These are phyloP conservation scores for Nicotiana rustica DNA, from an alignment of 305 asterid genomes.

Conservation along the genomic window DNA sequence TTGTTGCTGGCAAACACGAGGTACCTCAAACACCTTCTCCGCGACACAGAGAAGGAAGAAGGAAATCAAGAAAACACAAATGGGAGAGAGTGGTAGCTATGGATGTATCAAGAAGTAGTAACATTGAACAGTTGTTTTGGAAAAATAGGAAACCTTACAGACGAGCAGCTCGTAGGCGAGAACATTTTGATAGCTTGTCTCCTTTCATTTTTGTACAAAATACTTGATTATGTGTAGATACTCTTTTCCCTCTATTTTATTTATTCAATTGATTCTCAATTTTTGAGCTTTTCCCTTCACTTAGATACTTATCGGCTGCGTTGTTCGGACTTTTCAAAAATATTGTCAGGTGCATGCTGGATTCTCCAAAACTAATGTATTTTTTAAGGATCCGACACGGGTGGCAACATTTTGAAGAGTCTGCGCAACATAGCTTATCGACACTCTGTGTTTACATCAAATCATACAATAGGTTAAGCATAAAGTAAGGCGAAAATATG, in stretches of 20 bases:
- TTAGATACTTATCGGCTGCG: too few relatives aligned
- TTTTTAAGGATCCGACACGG: too few relatives aligned
- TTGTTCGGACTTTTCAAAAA: too few relatives aligned
- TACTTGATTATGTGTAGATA: not conserved
- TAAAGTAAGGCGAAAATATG: too few relatives aligned
- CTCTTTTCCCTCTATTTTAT: not conserved
- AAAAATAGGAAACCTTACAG: slow-evolving; percentile 73
- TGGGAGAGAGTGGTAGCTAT: slow-evolving; percentile 42
- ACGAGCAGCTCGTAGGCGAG: slow-evolving; percentile 74
- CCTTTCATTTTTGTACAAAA: slow-evolving; percentile 63
- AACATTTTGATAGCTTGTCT: slow-evolving; percentile 62
- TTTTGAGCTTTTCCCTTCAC: not conserved
- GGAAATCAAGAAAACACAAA: slow-evolving; percentile 54
- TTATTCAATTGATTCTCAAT: slow-evolving; percentile 37
- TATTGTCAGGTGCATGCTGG: too few relatives aligned
- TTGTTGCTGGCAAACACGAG: slow-evolving; percentile 56
- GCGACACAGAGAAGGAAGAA: slow-evolving; percentile 62
- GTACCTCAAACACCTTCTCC: slow-evolving; percentile 92
- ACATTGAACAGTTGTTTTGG: slow-evolving; percentile 68
- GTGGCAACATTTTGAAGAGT: too few relatives aligned
- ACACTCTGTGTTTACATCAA: too few relatives aligned
- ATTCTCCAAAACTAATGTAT: too few relatives aligned
- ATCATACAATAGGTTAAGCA: too few relatives aligned
- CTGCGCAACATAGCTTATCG: too few relatives aligned
- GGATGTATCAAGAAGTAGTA: slow-evolving; percentile 42